A percentile compares a stretch with the other conserved stretches of the same genome.
phyloP scores from a whole-genome alignment of 2,329 filamentous ascomycete genomes.

The Sporothrix dimorphospora region DNA sequence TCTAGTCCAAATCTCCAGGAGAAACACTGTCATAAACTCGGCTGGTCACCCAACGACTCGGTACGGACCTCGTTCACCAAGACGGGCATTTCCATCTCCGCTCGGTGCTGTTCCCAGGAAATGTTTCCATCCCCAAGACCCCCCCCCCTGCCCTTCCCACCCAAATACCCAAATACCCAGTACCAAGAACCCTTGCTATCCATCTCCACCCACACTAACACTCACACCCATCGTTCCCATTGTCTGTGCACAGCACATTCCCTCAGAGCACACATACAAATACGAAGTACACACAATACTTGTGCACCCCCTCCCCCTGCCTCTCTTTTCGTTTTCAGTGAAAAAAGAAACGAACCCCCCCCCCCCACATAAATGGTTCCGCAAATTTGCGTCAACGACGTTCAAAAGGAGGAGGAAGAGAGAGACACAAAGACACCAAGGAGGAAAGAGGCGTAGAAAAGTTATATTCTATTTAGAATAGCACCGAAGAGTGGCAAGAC shows the following conservation, averaged over 20 bases:
- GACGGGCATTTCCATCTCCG: background rate
- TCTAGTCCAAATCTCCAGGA: no score
- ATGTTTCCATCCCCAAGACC: constrained; percentile 13
- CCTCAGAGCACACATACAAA: background rate
- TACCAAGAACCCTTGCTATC: background rate
- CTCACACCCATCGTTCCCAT: background rate
- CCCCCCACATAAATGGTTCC: background rate
- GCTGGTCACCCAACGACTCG: background rate
- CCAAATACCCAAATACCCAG: background rate
- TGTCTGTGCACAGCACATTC: constrained; percentile 10
- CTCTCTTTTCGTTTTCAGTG: background rate
- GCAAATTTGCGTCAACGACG: background rate
- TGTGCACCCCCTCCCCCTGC: background rate
- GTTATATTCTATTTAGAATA: background rate
- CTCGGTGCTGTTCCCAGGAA: background rate
- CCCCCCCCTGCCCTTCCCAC: no score
- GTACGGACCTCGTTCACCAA: background rate
- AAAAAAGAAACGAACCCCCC: background rate
- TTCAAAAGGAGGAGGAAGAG: background rate
- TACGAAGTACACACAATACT: no score
- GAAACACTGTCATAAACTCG: background rate
- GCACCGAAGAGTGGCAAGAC: no score
- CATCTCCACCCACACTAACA: background rate
- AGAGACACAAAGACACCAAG: background rate
- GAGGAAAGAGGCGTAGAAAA: background rate